A percentile compares a stretch with the other conserved stretches of the same genome.
These are phyloP conservation scores for Geum urbanum DNA, from an alignment of 306 rosid species.

Conservation along the genomic window DNA sequence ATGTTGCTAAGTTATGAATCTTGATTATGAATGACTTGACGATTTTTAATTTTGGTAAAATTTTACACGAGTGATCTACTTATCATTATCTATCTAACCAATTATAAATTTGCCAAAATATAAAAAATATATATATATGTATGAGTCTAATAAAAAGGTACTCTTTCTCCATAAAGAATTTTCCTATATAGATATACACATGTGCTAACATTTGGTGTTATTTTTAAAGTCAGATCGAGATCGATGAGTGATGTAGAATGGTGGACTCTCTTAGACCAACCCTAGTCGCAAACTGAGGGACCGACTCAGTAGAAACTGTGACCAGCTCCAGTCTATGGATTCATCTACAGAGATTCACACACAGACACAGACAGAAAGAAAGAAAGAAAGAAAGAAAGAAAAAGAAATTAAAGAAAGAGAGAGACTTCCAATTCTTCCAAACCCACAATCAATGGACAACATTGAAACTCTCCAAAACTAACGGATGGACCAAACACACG, in stretches of 20 bases:
- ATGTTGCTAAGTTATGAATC: too few species aligned
- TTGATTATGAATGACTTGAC: too few species aligned
- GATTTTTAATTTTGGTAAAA: too few species aligned
- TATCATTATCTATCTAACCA: too few species aligned
- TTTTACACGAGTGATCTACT: too few species aligned
- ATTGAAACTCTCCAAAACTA: conserved; percentile 24
- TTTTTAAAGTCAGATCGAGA: not conserved
- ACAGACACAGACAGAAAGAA: not conserved
- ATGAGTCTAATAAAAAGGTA: too few species aligned
- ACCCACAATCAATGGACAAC: conserved; percentile 19
- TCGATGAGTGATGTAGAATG: not conserved
- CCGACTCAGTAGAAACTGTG: not conserved
- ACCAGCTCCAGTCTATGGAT: not conserved
- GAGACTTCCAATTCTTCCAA: conserved; percentile 1
- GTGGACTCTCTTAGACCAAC: conserved; percentile 10
- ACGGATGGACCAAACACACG: conserved; percentile 38
- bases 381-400: not conserved
- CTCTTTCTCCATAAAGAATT: too few species aligned
- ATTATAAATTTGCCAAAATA: too few species aligned
- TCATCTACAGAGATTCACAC: conserved; percentile 1
- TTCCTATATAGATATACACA: not conserved
- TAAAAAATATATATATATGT: too few species aligned
- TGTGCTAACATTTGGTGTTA: not conserved
- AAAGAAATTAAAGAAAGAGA: not conserved
- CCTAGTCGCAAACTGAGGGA: conserved; percentile 12